Evolutionary conservation across 1,284 basidiomycete species (phyloP), one percentile per base, ranked within the genome.

Genomic region (Microbotryomycetes sp.): DNA sequence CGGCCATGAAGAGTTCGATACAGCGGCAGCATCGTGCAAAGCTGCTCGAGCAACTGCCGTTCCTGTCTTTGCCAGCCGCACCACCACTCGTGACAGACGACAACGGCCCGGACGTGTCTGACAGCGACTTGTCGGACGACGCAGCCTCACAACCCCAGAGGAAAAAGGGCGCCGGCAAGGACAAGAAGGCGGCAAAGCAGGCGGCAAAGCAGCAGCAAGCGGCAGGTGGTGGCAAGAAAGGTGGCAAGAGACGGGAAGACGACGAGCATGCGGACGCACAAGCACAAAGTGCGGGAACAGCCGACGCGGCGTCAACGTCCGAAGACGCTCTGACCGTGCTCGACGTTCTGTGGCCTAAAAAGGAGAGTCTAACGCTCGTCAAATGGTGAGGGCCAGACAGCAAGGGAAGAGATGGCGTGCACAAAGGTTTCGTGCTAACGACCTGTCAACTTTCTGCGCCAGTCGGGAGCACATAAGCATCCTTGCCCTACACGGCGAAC

Each of bases 271-370:
- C 9, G 21, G 48, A 54, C 45, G 46, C 68, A 68, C 54, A 69
- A 21, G 72, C 73, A 46, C 70, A 74, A 30, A 71, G 73, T 9
- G 70, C 69, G 47, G 71, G 72, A 53, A 54, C 54, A 13, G 31
- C 28, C 7, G 45, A 16, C 0, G 70, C 57, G 2, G 56, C 16
- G 15, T 52, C 31, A 15, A 59, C 29, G 15, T 72, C 66, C 4
- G 65, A 70, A 23, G 69, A 75, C 47, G 88, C 88, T 66, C 83
- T 84, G 2, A 74, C 71, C 1, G 73, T 83, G 21, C 79, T 99
- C 24, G 96, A 99, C 74, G 82, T 83, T 70, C 84, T 98, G 60
- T 97, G 96, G 96, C 91, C 93, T 15, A 99, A 98, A 86, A 98
- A 98, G 81, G 93, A 97, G 78, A 81, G 86, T 1, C 80, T 97